Percentiles rank a stretch among this genome's conserved stretches.
Conservation (phyloP, 1,284 basidiomycete genomes). For the Tilletia caries region DNA sequence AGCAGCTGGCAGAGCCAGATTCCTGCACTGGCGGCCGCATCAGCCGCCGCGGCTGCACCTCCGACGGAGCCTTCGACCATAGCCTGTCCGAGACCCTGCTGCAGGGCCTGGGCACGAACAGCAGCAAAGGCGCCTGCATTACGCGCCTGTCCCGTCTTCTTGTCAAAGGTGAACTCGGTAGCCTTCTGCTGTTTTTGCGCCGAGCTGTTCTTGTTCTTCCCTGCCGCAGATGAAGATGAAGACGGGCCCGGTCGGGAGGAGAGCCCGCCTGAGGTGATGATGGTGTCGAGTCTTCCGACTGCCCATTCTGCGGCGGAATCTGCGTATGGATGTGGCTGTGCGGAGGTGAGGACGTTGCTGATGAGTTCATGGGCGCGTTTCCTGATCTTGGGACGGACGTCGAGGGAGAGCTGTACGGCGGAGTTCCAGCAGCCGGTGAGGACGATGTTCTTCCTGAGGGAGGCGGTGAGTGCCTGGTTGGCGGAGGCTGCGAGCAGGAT, state of each 20-base stretch:
- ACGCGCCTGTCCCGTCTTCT: conserved; percentile 44
- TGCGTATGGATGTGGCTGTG: conserved; percentile 71
- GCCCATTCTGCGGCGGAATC: conserved; percentile 74
- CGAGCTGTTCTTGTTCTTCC: conserved; percentile 64
- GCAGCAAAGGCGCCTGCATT: conserved; percentile 42
- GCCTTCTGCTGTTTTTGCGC: conserved; percentile 48
- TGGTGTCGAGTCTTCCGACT: conserved; percentile 66
- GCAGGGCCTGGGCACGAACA: conserved; percentile 19
- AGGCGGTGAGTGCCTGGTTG: conserved; percentile 57
- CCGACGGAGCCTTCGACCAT: background rate
- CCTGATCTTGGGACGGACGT: conserved; percentile 88
- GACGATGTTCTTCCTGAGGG: conserved; percentile 36
- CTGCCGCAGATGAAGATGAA: conserved; percentile 56
- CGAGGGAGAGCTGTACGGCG: conserved; percentile 77
- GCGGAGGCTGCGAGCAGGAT: conserved; percentile 67
- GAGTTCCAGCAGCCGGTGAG: conserved; percentile 58
- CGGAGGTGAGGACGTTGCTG: conserved; percentile 60
- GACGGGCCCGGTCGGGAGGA: conserved; percentile 49
- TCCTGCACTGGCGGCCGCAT: conserved; percentile 8
- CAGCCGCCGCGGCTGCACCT: conserved; percentile 25
- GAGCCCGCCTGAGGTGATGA: conserved; percentile 53
- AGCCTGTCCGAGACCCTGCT: conserved; percentile 13
- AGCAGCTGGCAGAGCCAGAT: conserved; percentile 12
- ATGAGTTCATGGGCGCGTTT: conserved; percentile 84
- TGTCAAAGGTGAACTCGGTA: conserved; percentile 40